phyloP scores from a whole-genome alignment of 1,284 basidiomycete genomes.

The Ustilago esculenta region DNA sequence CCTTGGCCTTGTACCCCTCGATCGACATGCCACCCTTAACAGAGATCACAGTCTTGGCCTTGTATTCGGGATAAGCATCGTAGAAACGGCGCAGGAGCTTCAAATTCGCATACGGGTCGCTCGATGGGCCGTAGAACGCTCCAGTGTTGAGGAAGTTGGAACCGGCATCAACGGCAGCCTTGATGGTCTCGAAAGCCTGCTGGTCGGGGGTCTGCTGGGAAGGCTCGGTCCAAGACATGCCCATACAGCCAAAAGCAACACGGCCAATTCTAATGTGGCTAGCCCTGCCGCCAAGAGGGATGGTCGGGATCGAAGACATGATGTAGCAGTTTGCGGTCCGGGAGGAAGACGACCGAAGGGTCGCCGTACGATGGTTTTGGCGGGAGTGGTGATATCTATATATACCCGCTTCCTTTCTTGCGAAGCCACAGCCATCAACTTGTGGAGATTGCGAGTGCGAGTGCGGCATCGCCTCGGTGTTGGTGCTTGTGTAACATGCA shows the following conservation, averaged over 20 bases:
- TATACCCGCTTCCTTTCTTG: too few species aligned
- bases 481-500: too few species aligned
- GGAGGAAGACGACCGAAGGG: too few species aligned
- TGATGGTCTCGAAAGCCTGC: slow-evolving; percentile 74
- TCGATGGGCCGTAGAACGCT: slow-evolving; percentile 70
- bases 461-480: too few species aligned
- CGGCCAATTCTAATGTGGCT: slow-evolving; percentile 40
- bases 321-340: too few species aligned
- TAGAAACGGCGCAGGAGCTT: slow-evolving; percentile 70
- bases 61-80: slow-evolving; percentile 72
- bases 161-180: slow-evolving; percentile 72
- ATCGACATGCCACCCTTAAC: slow-evolving; percentile 70
- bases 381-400: too few species aligned
- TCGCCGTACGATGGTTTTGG: too few species aligned
- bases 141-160: slow-evolving; percentile 69
- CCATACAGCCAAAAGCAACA: slow-evolving; percentile 58
- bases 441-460: neutral
- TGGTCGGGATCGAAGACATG: slow-evolving; percentile 58
- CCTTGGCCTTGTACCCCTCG: slow-evolving; percentile 17
- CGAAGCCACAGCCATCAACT: too few species aligned
- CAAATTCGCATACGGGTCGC: slow-evolving; percentile 68
- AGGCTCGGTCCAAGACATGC: slow-evolving; percentile 52
- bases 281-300: slow-evolving; percentile 49
- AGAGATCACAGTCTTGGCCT: slow-evolving; percentile 71
- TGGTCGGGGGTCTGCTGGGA: slow-evolving; percentile 69